Conservation (phyloP, 306 rosid species). For the Cucurbita argyrosperma region DNA sequence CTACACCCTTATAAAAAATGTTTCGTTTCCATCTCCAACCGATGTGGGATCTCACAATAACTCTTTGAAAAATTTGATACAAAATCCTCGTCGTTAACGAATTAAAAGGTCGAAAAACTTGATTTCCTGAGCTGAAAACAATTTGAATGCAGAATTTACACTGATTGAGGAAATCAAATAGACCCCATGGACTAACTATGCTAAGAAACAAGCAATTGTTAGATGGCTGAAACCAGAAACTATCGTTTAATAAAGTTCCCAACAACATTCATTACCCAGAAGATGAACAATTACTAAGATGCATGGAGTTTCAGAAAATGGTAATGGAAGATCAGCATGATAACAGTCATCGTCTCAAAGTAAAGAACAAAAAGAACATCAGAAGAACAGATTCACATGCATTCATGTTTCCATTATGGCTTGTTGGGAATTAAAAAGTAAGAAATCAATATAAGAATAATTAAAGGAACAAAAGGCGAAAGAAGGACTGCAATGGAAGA, state of each 20-base stretch:
- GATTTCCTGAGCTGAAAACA: neutral
- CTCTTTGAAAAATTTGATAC: neutral
- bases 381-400: conserved; percentile 1
- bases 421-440: neutral
- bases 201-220: neutral
- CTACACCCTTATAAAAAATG: too few relatives aligned
- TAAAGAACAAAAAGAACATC: too few relatives aligned
- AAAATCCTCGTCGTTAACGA: neutral
- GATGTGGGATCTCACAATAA: too few relatives aligned
- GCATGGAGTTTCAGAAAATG: neutral
- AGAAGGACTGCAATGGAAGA: neutral
- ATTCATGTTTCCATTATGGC: neutral
- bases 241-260: neutral
- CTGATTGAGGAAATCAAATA: neutral
- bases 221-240: neutral
- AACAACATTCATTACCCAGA: neutral
- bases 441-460: neutral
- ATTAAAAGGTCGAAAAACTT: neutral
- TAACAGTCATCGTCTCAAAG: too few relatives aligned
- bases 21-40: too few relatives aligned
- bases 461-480: neutral
- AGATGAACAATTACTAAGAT: neutral
- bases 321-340: neutral
- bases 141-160: neutral
- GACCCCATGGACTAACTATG: neutral